phyloP scores from a whole-genome alignment of 2,329 filamentous ascomycete species.

The Cladosporium sp. region DNA sequence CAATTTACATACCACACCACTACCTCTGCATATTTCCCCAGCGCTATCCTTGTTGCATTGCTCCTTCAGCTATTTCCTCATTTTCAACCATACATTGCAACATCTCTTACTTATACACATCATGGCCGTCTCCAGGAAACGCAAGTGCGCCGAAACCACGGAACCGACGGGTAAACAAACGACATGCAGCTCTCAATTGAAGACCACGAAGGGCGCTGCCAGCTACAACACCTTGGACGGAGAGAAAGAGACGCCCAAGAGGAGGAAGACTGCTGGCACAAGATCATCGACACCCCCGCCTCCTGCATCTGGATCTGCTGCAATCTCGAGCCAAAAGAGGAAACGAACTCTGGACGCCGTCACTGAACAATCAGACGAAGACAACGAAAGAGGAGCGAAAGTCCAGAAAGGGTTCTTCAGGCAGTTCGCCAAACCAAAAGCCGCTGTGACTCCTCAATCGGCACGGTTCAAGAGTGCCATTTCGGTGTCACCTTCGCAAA shows the following conservation, averaged over 20 bases:
- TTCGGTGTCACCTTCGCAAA: conserved; percentile 34
- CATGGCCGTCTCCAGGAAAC: conserved; percentile 32
- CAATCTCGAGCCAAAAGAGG: conserved; percentile 24
- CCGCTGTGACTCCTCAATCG: conserved; percentile 30
- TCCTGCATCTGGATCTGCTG: conserved; percentile 11
- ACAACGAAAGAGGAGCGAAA: conserved; percentile 23
- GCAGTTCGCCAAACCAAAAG: conserved; percentile 21
- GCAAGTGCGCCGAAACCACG: conserved; percentile 29
- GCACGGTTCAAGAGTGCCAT: conserved; percentile 35
- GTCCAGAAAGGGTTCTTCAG: conserved; percentile 21
- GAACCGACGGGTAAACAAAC: conserved; percentile 29
- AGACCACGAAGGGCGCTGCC: conserved; percentile 1
- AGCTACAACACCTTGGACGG: background rate
- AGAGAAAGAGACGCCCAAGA: conserved; percentile 14
- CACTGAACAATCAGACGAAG: conserved; percentile 26
- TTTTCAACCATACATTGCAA: background rate
- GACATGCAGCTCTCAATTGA: conserved; percentile 17
- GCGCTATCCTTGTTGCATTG: conserved; percentile 10
- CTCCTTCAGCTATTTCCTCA: conserved; percentile 2
- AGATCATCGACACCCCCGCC: conserved; percentile 28
- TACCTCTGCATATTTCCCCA: conserved; percentile 3
- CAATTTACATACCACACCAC: conserved; percentile 8
- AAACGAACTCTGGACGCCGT: conserved; percentile 28
- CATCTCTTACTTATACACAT: conserved; percentile 16
- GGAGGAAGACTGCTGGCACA: conserved; percentile 16